phyloP scores from a whole-genome alignment of 257 asterid species.

The Echites panduratus region DNA sequence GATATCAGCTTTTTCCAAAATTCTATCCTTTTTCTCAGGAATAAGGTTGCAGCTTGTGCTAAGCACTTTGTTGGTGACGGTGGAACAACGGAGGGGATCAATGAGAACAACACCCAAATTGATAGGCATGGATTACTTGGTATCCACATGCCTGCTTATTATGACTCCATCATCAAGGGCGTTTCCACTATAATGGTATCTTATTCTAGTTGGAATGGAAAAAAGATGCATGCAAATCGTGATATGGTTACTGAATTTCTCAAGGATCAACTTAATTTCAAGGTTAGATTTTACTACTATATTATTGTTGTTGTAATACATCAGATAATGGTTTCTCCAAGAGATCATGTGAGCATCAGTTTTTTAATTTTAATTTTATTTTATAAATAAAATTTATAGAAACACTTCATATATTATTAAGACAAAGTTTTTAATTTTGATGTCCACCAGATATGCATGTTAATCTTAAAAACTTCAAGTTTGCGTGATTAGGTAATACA shows the following conservation, averaged over 20 bases:
- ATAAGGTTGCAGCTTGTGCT: conserved; percentile 90
- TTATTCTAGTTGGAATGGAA: conserved; percentile 87
- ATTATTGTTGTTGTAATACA: neutral
- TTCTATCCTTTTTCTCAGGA: conserved; percentile 31
- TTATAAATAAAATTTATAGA: neutral
- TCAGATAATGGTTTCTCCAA: neutral
- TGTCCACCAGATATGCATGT: neutral
- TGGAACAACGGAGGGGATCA: conserved; percentile 68
- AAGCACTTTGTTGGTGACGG: conserved; percentile 97
- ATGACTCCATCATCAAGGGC: conserved; percentile 68
- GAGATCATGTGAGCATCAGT: neutral
- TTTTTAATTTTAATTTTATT: too few relatives aligned
- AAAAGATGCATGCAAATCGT: conserved; percentile 75
- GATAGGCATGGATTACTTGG: conserved; percentile 64
- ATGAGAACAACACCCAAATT: conserved; percentile 62
- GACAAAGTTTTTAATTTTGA: neutral
- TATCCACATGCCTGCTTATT: conserved; percentile 89
- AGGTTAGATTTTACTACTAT: conserved; percentile 32
- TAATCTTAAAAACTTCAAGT: neutral
- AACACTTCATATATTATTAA: neutral
- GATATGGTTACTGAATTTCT: conserved; percentile 73
- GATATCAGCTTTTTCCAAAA: neutral
- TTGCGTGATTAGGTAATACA: neutral
- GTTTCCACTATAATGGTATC: conserved; percentile 79
- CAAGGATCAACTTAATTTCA: conserved; percentile 69